These are phyloP conservation scores for Balamuthia mandrillaris DNA, from an alignment of 208 protist genomes.

Conservation along the genomic window DNA sequence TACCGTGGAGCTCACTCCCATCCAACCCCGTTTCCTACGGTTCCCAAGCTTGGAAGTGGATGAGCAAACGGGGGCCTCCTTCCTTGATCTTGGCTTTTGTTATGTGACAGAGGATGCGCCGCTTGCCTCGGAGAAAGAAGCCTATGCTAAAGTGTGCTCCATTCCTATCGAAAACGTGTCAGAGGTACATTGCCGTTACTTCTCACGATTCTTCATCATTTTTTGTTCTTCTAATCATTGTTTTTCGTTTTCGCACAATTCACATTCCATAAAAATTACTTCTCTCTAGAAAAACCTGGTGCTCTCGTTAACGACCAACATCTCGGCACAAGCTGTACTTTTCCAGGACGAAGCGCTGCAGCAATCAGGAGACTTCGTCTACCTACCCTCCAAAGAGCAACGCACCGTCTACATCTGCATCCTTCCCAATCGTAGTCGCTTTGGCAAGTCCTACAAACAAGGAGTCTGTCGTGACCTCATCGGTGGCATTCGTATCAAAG, in stretches of 20 bases:
- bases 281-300: not conserved
- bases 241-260: not conserved
- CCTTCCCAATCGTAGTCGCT: slow-evolving; percentile 46
- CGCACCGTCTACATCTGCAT: slow-evolving; percentile 51
- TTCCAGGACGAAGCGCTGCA: slow-evolving; percentile 46
- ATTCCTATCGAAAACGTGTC: slow-evolving; percentile 44
- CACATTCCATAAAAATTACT: not conserved
- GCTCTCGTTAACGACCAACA: slow-evolving; percentile 48
- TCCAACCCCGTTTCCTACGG: no score
- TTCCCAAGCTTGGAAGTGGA: no score
- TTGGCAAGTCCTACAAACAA: slow-evolving; percentile 46
- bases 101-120: no score
- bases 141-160: slow-evolving; percentile 38
- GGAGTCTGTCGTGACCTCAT: slow-evolving; percentile 58
- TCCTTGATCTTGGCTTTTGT: no score
- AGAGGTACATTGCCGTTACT: no score
- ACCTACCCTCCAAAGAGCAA: slow-evolving; percentile 23
- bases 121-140: no score
- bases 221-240: not conserved
- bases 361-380: slow-evolving; percentile 34
- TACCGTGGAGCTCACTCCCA: no score
- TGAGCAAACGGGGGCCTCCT: no score
- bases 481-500: slow-evolving; percentile 59
- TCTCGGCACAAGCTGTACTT: slow-evolving; percentile 53
- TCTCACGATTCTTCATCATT: not conserved